These are phyloP conservation scores for Chaetomiaceae sp. DNA, from an alignment of 2,329 filamentous ascomycete genomes.

Conservation along the genomic window DNA sequence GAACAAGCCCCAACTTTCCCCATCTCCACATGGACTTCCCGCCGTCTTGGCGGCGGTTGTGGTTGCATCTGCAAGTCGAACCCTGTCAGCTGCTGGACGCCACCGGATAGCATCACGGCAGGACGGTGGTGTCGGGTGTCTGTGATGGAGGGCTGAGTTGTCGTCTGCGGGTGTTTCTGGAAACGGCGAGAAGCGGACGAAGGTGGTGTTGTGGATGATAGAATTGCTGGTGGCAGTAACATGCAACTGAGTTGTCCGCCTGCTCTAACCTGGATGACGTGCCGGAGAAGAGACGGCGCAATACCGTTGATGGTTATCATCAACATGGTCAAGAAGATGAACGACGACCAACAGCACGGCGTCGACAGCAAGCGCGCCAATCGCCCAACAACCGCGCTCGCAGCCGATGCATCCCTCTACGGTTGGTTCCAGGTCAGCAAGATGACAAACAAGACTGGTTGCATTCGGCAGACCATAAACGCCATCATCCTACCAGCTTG, in stretches of 20 bases:
- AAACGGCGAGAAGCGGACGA: not conserved
- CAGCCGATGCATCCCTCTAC: not conserved
- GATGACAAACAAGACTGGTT: not conserved
- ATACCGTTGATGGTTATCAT: not conserved
- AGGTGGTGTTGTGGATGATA: not conserved
- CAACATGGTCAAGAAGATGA: too few relatives aligned
- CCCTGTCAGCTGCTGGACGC: conserved; percentile 3
- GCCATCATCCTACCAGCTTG: too few relatives aligned
- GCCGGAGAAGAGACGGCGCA: not conserved
- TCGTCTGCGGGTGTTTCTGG: not conserved
- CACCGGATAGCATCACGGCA: not conserved
- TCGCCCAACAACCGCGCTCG: not conserved
- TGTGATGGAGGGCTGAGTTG: not conserved
- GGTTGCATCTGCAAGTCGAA: not conserved
- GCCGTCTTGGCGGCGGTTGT: conserved; percentile 1
- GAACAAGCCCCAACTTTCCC: not conserved
- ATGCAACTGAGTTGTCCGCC: not conserved
- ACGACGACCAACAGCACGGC: not conserved
- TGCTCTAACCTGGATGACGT: not conserved
- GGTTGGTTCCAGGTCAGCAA: not conserved
- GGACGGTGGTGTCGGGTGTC: not conserved
- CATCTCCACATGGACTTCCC: conserved; percentile 4
- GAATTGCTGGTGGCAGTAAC: not conserved
- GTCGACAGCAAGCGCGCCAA: not conserved
- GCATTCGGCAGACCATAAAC: not conserved